phyloP scores from a whole-genome alignment of 2,329 filamentous ascomycete genomes.

The Paramyrothecium roridum region DNA sequence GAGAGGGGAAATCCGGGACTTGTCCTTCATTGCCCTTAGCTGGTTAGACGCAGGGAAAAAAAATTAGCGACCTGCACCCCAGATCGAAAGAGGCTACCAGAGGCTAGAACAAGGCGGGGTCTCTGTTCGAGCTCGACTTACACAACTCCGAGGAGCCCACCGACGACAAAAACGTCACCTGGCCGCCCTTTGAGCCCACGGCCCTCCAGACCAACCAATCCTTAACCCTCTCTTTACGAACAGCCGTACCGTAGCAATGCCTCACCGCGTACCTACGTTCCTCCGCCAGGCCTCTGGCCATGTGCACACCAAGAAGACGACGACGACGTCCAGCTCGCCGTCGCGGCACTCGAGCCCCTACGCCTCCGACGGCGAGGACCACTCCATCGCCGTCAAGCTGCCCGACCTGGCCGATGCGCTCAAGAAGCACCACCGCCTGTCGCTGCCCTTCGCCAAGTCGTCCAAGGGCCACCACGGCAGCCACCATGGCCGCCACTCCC shows the following conservation, averaged over 20 bases:
- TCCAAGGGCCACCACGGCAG: conserved; percentile 36
- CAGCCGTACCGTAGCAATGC: conserved; percentile 37
- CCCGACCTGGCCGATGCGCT: conserved; percentile 31
- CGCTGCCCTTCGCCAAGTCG: conserved; percentile 39
- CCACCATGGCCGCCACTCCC: background rate
- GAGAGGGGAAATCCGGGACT: background rate
- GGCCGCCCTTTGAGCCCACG: background rate
- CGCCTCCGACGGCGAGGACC: conserved; percentile 32
- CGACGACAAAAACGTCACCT: background rate
- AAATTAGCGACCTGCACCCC: no score
- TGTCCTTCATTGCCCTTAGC: background rate
- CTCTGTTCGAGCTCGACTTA: background rate
- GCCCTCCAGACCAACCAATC: background rate
- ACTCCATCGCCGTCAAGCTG: conserved; percentile 31
- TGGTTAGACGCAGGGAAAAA: no score
- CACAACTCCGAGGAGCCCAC: background rate
- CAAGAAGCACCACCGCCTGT: conserved; percentile 40
- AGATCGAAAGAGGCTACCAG: no score
- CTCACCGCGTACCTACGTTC: conserved; percentile 56
- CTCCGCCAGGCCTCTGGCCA: conserved; percentile 54
- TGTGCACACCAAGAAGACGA: conserved; percentile 45
- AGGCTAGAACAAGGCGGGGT: background rate
- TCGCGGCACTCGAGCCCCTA: conserved; percentile 29
- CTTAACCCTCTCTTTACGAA: background rate
- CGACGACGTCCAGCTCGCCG: conserved; percentile 26